A percentile compares a stretch with the other conserved stretches of the same genome.
Evolutionary conservation across 2,329 filamentous ascomycete species (phyloP).

Genomic region (Daldinia eschscholtzii): DNA sequence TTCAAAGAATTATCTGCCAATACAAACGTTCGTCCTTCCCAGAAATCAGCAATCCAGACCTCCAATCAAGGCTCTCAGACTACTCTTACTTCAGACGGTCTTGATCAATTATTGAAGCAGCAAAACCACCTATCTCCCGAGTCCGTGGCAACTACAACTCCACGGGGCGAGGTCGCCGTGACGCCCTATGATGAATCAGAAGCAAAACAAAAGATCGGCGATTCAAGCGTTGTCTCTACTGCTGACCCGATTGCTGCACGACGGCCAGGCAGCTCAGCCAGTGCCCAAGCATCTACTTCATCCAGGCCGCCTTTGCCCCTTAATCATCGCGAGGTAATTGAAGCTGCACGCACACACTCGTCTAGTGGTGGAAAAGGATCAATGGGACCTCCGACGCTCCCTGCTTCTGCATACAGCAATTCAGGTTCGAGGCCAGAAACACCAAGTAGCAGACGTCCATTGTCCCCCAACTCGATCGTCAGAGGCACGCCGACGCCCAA

Average conservation of each 20-base stretch:
- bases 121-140: slow-evolving; percentile 55
- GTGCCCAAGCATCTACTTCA: slow-evolving; percentile 63
- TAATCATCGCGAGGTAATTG: slow-evolving; percentile 87
- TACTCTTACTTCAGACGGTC: slow-evolving; percentile 81
- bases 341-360: slow-evolving; percentile 76
- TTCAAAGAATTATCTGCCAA: slow-evolving; percentile 75
- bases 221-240: slow-evolving; percentile 53
- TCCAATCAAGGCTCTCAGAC: slow-evolving; percentile 85
- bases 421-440: slow-evolving; percentile 68
- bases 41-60: slow-evolving; percentile 60
- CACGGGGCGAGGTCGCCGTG: slow-evolving; percentile 36
- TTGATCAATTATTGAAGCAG: slow-evolving; percentile 79
- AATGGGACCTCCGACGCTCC: slow-evolving; percentile 89
- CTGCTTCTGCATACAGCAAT: slow-evolving; percentile 76
- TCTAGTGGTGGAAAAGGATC: slow-evolving; percentile 60
- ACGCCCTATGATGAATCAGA: slow-evolving; percentile 51
- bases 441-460: slow-evolving; percentile 63
- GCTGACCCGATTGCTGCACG: slow-evolving; percentile 56
- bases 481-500: slow-evolving; percentile 71
- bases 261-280: slow-evolving; percentile 80
- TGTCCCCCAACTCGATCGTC: slow-evolving; percentile 60
- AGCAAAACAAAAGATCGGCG: slow-evolving; percentile 55
- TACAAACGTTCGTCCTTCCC: slow-evolving; percentile 56
- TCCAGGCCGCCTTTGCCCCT: slow-evolving; percentile 78
- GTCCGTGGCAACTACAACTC: slow-evolving; percentile 40